Conservation (phyloP, 768 basidiomycete species). For the Albatrellus ellisii region DNA sequence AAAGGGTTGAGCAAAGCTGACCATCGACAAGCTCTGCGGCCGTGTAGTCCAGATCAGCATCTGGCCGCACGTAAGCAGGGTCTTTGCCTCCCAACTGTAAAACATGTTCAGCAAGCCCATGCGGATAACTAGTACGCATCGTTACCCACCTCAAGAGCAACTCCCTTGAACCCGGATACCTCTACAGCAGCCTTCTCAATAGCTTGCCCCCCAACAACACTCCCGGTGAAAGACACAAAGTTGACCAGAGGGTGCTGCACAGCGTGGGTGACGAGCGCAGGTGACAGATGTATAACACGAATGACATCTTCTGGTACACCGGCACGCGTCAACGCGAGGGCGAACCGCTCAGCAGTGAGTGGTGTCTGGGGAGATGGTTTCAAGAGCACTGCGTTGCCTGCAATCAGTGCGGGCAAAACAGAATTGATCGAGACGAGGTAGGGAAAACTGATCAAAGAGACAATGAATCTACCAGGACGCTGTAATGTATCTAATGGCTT, state of each 20-base stretch:
- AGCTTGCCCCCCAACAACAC: conserved; percentile 61
- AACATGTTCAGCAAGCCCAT: conserved; percentile 4
- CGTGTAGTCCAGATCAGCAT: conserved; percentile 77
- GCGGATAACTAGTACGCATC: no score
- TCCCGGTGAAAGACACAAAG: conserved; percentile 89
- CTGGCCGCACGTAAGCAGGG: conserved; percentile 85
- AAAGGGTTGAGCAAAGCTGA: conserved; percentile 18
- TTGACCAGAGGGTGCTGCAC: conserved; percentile 55
- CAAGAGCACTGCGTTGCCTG: conserved; percentile 82
- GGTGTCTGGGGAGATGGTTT: conserved; percentile 98
- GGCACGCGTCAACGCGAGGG: conserved; percentile 51
- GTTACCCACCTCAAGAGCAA: conserved; percentile 72
- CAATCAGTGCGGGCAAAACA: conserved; percentile 80
- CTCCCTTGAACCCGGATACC: conserved; percentile 69
- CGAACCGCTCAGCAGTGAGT: conserved; percentile 71
- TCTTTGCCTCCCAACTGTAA: conserved; percentile 90
- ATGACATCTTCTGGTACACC: conserved; percentile 68
- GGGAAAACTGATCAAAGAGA: conserved; percentile 46
- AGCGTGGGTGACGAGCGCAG: conserved; percentile 42
- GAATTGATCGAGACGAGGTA: conserved; percentile 88
- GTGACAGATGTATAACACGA: conserved; percentile 65
- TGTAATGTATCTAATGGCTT: conserved; percentile 18
- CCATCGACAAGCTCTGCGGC: conserved; percentile 86
- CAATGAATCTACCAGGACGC: background rate
- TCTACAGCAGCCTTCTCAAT: conserved; percentile 59